These are phyloP conservation scores for Ceratobasidium sp. DNA, from an alignment of 1,284 basidiomycete species.

Conservation along the genomic window DNA sequence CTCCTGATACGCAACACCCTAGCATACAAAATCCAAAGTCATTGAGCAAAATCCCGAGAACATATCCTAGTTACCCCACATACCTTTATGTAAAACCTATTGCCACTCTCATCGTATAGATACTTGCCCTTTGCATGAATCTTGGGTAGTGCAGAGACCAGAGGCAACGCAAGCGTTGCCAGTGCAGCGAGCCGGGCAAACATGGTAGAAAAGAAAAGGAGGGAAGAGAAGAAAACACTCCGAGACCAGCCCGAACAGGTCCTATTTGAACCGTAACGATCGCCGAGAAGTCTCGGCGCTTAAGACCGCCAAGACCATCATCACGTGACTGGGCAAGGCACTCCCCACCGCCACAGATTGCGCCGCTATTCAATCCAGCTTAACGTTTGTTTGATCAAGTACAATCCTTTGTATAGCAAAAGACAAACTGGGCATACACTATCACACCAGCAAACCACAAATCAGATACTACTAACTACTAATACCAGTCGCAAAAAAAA, in stretches of 20 bases:
- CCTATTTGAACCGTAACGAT: slow-evolving; percentile 27
- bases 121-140: slow-evolving; percentile 79
- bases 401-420: slow-evolving; percentile 36
- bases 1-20: slow-evolving; percentile 89
- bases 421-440: slow-evolving; percentile 35
- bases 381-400: neutral
- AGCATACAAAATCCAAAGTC: neutral
- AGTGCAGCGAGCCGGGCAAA: slow-evolving; percentile 26
- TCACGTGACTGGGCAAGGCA: too few relatives aligned
- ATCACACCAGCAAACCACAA: slow-evolving; percentile 36
- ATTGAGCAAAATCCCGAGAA: neutral
- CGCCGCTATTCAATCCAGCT: neutral
- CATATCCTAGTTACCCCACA: slow-evolving; percentile 43
- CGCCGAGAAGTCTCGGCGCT: slow-evolving; percentile 26
- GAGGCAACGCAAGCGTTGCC: slow-evolving; percentile 26
- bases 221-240: neutral
- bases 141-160: slow-evolving; percentile 63
- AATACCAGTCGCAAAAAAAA: slow-evolving; percentile 30
- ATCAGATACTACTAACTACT: slow-evolving; percentile 5
- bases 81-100: slow-evolving; percentile 87
- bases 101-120: slow-evolving; percentile 79
- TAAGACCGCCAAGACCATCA: neutral
- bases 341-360: neutral
- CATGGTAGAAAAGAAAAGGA: slow-evolving; percentile 20
- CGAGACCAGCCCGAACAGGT: neutral